Percentiles rank a stretch among this genome's conserved stretches.
phyloP scores from a whole-genome alignment of 331 rosid species.

The Saraca asoca region DNA sequence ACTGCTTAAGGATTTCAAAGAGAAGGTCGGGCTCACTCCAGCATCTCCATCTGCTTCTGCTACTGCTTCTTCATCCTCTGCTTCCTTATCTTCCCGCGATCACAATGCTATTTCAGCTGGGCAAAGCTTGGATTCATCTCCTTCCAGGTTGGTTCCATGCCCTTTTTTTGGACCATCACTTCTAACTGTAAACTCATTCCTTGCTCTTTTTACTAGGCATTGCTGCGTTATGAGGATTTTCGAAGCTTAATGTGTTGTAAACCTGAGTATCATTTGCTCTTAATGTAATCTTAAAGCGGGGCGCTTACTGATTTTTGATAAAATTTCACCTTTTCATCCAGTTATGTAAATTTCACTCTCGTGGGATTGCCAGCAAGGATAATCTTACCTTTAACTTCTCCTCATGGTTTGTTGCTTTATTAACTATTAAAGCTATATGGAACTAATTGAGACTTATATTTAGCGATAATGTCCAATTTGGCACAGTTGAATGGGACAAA shows the following conservation, averaged over 20 bases:
- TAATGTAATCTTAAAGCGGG: too few relatives aligned
- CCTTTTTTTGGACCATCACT: not conserved
- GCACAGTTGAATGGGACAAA: too few relatives aligned
- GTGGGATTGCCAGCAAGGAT: not conserved
- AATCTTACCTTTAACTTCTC: too few relatives aligned
- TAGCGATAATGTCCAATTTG: not conserved
- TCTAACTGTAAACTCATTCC: not conserved
- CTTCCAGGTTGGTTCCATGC: conserved; percentile 56
- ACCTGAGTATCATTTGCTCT: too few relatives aligned
- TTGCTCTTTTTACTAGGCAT: not conserved
- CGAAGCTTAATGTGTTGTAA: conserved; percentile 6
- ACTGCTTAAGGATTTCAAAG: conserved; percentile 97
- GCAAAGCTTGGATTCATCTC: conserved; percentile 55
- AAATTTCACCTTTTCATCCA: too few relatives aligned
- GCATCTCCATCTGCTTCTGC: conserved; percentile 49
- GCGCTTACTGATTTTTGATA: too few relatives aligned
- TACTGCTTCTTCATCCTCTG: conserved; percentile 46
- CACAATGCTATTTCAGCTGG: conserved; percentile 61
- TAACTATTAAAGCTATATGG: not conserved
- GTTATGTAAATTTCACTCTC: not conserved
- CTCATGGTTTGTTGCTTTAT: too few relatives aligned
- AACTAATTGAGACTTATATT: conserved; percentile 6
- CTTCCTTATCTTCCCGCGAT: conserved; percentile 55
- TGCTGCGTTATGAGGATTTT: not conserved
- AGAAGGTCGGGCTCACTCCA: conserved; percentile 94